Evolutionary conservation across 495 filamentous ascomycete genomes (phyloP), one percentile per base, ranked within the genome.

Genomic region (Immersiella caudata): DNA sequence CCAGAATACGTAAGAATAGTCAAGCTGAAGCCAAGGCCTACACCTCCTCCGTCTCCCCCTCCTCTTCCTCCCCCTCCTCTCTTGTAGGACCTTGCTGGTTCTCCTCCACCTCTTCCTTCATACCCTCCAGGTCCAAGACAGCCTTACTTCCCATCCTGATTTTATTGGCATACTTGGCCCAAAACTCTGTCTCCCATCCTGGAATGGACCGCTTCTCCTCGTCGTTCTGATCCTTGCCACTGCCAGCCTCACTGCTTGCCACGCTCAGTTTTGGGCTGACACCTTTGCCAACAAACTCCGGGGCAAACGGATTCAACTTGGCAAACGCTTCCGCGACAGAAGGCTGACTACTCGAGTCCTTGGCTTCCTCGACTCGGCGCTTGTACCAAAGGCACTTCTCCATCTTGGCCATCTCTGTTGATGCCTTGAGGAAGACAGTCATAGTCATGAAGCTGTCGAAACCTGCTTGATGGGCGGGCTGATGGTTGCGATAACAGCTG

Each of bases 391-490:
- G 62, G 18, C 46, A 9, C 0, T 59, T 29, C 57, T 68, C 27
- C 50, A 57, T 6, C 26, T 55, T 55, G 12, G 50, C 25, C 55
- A 20, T 20, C 55, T 58, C 55, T 1, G 11, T 1, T 0, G 88
- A 82, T 18, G 91, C 77, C 55, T 85, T 88, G 65, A 91, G 78
- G 69, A 90, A 87, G 16, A 91, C 80, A 40, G 85, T 81, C 0
- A 90, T 90, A 0, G 90, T 89, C 70, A 91, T 82, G 67, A 84
- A 85, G 75, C 90, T 92, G 71, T 93, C 91, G 68, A 83, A 93
- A 16, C 91, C 91, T 20, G 90, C 91, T 73, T 92, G 86, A 60
- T 93, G 91, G 35, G 79, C 78, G n/a, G 70, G 59, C 16, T 59
- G 46, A 21, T 5, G 16, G 46, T 6, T 11, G 57, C 66, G 14